Conservation (phyloP, 768 basidiomycete genomes). For the Tylopilus plumbeoviolaceoides region DNA sequence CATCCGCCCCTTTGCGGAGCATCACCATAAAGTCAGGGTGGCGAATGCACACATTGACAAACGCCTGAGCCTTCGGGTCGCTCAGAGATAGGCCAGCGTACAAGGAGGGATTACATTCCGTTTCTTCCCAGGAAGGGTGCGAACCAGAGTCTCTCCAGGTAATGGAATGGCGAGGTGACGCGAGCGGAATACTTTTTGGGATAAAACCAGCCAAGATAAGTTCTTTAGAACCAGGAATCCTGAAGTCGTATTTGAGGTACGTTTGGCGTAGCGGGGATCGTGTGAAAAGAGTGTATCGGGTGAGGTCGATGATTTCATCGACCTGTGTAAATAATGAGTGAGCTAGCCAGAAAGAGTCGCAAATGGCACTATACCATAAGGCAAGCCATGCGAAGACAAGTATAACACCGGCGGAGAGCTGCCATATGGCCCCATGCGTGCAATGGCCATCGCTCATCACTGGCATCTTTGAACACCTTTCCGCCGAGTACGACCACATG, state of each 20-base stretch:
- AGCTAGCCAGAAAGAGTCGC: background rate
- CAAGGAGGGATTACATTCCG: constrained; percentile 22
- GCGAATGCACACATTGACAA: constrained; percentile 30
- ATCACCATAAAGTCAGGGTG: constrained; percentile 31
- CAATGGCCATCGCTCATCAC: constrained; percentile 29
- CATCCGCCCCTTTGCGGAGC: constrained; percentile 27
- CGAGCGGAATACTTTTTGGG: constrained; percentile 20
- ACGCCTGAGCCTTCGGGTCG: constrained; percentile 26
- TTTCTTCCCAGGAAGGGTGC: constrained; percentile 27
- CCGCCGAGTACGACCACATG: constrained; percentile 31
- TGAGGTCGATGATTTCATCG: constrained; percentile 30
- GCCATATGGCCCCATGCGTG: constrained; percentile 36
- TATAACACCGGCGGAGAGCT: constrained; percentile 28
- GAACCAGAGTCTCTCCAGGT: constrained; percentile 11
- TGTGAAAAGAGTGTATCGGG: constrained; percentile 26
- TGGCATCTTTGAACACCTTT: constrained; percentile 30
- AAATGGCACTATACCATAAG: constrained; percentile 20
- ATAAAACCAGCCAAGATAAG: constrained; percentile 32
- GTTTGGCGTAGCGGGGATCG: constrained; percentile 13
- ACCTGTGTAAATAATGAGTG: constrained; percentile 17
- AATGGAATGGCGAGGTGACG: constrained; percentile 23
- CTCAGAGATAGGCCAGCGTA: constrained; percentile 26
- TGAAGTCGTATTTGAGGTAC: constrained; percentile 20
- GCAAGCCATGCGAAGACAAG: constrained; percentile 31
- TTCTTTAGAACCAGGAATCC: constrained; percentile 22